Percentiles rank a stretch among this genome's conserved stretches.
phyloP scores from a whole-genome alignment of 768 basidiomycete genomes.

The Sarcomyxa edulis region DNA sequence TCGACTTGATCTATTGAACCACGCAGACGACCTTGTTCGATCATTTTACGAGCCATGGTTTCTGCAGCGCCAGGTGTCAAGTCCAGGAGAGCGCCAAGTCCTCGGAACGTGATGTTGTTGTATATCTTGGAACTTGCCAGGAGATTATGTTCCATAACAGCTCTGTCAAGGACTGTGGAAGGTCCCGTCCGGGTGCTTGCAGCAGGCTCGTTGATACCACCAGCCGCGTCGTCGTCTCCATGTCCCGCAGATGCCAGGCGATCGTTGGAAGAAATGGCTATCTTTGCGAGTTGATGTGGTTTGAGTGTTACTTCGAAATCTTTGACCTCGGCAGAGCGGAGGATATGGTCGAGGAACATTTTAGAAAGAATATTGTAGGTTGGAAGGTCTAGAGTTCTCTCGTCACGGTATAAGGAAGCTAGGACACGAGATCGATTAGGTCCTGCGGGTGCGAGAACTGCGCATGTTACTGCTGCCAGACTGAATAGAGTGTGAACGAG shows the following conservation, averaged over 20 bases:
- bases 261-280: conserved; percentile 80
- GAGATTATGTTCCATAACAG: conserved; percentile 98
- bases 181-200: conserved; percentile 84
- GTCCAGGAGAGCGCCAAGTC: conserved; percentile 87
- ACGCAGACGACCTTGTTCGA: conserved; percentile 91
- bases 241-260: conserved; percentile 64
- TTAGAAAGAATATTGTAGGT: conserved; percentile 90
- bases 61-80: conserved; percentile 91
- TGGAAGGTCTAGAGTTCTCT: conserved; percentile 74
- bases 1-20: conserved; percentile 97
- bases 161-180: conserved; percentile 92
- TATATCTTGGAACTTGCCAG: conserved; percentile 96
- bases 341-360: conserved; percentile 98
- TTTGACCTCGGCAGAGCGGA: conserved; percentile 84
- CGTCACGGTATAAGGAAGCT: conserved; percentile 91
- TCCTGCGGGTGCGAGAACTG: conserved; percentile 94
- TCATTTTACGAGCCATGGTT: conserved; percentile 97
- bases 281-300: conserved; percentile 91
- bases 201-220: conserved; percentile 42
- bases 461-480: conserved; percentile 89
- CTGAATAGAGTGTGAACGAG: conserved; percentile 31
- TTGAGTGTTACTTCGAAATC: conserved; percentile 85
- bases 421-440: conserved; percentile 93
- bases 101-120: conserved; percentile 93
- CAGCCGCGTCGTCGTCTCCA: conserved; percentile 47